Base-by-base conservation (phyloP, 768 basidiomycete species). In the Mrakia hoshinonis region DNA sequence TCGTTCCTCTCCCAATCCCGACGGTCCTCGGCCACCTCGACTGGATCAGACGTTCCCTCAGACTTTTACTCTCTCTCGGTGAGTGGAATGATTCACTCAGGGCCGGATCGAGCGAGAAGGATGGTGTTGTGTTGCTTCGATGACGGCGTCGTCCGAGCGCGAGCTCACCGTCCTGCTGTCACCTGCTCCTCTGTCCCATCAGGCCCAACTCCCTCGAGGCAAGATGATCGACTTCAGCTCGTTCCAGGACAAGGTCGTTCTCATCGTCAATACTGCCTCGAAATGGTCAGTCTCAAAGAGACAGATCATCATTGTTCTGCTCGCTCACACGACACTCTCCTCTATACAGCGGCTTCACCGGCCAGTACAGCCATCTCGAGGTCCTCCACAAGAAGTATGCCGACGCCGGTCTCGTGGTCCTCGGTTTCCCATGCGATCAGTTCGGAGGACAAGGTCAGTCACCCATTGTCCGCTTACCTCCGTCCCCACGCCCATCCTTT, bases 361-460 rank as follows among this genome's bases (percentile, higher is more conserved):
- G 73, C 49, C 78, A 77, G 67, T 81, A 79, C 72, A 77, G 75
- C 84, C 91, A 90, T 58, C 85, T 97, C 29, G 89, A 97, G 79
- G 80, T 81, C n/a, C 81, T 93, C n/a, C 85, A 94, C 79, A 84
- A 92, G 68, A 89, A 89, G 77, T 89, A 91, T 82, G 87, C 89
- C 77, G 87, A 87, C 66, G 81, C 84, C 67, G 90, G 83, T 10
- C 83, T 95, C 60, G 83, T 87, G 62, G 85, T 64, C 48, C 13
- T 64, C 34, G 73, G 63, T 3, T 95, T 95, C 83, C 94, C 94
- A 12, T 92, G 87, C 80, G 48, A n/a, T 26, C 74, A 94, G 87
- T 94, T 95, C 76, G 89, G 86, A 68, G 84, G 24, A 3, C 64
- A 54, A 81, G 65, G 51, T 66, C 15, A 48, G 38, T 65, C n/a